A percentile compares a stretch with the other conserved stretches of the same genome.
Evolutionary conservation across 305 asterid genomes (phyloP).

Genomic region (Fraxinus floribunda): DNA sequence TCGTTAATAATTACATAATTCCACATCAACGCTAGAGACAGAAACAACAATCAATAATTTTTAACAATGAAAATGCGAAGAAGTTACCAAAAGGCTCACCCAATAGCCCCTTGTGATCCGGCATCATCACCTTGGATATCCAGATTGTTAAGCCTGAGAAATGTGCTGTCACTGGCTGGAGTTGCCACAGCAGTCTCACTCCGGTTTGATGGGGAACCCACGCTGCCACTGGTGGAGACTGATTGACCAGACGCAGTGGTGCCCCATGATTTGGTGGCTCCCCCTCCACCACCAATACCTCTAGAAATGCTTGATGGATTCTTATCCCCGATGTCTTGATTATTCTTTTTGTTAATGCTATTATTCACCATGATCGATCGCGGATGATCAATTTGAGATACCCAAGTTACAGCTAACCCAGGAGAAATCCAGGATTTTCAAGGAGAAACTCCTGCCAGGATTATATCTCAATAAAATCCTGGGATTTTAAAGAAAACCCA

Average conservation of each 20-base stretch:
- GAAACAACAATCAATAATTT: conserved; percentile 7
- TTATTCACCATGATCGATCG: conserved; percentile 33
- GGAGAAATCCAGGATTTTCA: not conserved
- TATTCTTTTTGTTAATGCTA: conserved; percentile 2
- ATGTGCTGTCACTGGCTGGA: conserved; percentile 61
- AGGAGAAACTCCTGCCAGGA: not conserved
- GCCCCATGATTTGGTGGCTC: conserved; percentile 72
- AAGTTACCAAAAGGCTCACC: conserved; percentile 47
- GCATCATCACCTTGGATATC: conserved; percentile 89
- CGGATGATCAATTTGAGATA: not conserved
- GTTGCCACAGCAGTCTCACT: conserved; percentile 77
- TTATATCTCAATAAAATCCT: not conserved
- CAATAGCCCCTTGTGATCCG: conserved; percentile 74
- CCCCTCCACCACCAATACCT: conserved; percentile 43
- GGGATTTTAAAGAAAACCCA: conserved; percentile 10
- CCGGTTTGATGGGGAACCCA: conserved; percentile 89
- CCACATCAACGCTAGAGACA: not conserved
- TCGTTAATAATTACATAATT: not conserved
- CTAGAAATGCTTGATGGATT: conserved; percentile 37
- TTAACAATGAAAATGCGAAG: not conserved
- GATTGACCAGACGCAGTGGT: conserved; percentile 85
- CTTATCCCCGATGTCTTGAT: conserved; percentile 42
- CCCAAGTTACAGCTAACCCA: not conserved
- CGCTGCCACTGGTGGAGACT: conserved; percentile 83
- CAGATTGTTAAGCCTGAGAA: conserved; percentile 56